Percentiles rank a stretch among this genome's conserved stretches.
Evolutionary conservation across 2,329 filamentous ascomycete genomes (phyloP).

Genomic region (Xylariaceae sp.): DNA sequence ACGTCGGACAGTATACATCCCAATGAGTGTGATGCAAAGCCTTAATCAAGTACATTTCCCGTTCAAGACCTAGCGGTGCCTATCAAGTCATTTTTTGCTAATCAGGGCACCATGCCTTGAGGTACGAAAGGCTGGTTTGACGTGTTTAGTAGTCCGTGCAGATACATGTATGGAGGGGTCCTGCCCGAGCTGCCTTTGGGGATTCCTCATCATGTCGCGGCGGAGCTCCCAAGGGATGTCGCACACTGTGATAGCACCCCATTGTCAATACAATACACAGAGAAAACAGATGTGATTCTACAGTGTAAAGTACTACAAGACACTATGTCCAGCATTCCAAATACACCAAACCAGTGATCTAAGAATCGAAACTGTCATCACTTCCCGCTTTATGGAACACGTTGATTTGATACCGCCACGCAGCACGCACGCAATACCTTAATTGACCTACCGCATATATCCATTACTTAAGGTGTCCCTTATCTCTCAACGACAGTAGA

Average conservation of each 20-base stretch:
- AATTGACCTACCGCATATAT: constrained; percentile 1
- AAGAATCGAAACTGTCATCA: constrained; percentile 14
- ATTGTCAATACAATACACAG: background rate
- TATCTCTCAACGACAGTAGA: background rate
- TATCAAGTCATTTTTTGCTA: no score
- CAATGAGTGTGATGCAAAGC: no score
- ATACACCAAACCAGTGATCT: constrained; percentile 2
- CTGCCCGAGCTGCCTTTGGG: background rate
- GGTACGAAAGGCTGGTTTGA: no score
- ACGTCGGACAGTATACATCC: no score
- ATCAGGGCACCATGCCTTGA: no score
- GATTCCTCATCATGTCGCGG: no score
- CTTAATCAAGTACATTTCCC: no score
- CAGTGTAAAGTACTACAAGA: constrained; percentile 1
- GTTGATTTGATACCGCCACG: constrained; percentile 4
- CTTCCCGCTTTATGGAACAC: background rate
- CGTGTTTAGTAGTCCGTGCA: no score
- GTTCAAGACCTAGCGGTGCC: no score
- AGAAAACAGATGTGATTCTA: background rate
- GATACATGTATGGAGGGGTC: constrained; percentile 8
- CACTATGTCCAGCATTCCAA: constrained; percentile 9
- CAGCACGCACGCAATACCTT: no score
- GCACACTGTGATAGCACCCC: background rate
- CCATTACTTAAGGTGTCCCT: constrained; percentile 4
- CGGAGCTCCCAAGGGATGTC: background rate